Conservation (phyloP, 352 stramenopile species). For the Phytophthora parvispora region DNA sequence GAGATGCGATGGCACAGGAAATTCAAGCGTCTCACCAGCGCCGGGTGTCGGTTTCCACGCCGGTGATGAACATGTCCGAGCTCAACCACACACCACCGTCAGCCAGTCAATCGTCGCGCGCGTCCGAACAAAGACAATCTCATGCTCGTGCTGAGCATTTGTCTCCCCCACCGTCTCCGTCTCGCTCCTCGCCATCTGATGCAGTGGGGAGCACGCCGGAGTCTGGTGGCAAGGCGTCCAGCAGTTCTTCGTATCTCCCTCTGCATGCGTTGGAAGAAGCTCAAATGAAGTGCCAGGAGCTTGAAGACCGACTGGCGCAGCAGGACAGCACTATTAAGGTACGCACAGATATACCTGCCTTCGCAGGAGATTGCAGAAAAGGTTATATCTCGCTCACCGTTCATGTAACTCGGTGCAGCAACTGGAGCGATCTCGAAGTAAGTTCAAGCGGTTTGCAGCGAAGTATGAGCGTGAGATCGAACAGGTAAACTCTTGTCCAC, state of each 20-base stretch:
- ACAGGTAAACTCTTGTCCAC: conserved; percentile 40
- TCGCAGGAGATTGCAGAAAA: neutral
- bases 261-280: conserved; percentile 74
- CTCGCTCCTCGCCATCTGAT: conserved; percentile 33
- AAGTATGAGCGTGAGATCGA: conserved; percentile 91
- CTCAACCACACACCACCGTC: conserved; percentile 52
- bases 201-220: conserved; percentile 33
- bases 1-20: conserved; percentile 79
- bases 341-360: conserved; percentile 14
- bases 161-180: conserved; percentile 20
- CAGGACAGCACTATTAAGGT: conserved; percentile 90
- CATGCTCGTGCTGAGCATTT: conserved; percentile 10
- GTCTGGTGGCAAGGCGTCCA: conserved; percentile 37
- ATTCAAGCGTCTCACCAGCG: conserved; percentile 71
- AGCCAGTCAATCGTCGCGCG: conserved; percentile 9
- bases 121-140: conserved; percentile 2
- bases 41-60: conserved; percentile 39
- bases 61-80: conserved; percentile 77
- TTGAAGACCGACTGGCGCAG: conserved; percentile 76
- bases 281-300: conserved; percentile 79
- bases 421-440: conserved; percentile 86
- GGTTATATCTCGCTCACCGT: conserved; percentile 1
- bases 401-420: conserved; percentile 43
- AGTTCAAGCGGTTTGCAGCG: conserved; percentile 88
- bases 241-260: conserved; percentile 67